These are phyloP conservation scores for Logfia minima DNA, from an alignment of 129 eudicot species.

Conservation along the genomic window DNA sequence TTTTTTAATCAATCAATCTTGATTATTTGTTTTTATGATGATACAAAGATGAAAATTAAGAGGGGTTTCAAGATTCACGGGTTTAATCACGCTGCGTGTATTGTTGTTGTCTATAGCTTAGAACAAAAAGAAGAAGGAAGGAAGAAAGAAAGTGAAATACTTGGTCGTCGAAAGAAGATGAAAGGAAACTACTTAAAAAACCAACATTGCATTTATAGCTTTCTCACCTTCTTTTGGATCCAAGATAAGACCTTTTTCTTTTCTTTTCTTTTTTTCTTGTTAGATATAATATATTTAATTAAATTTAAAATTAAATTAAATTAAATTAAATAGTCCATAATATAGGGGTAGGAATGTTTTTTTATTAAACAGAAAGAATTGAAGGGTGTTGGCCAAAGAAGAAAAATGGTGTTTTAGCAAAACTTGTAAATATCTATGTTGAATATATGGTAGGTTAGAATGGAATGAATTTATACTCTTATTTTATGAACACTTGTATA, in stretches of 20 bases:
- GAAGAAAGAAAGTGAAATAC: neutral
- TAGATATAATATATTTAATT: too few relatives aligned
- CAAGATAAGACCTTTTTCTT: neutral
- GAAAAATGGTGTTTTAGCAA: slow-evolving; percentile 12
- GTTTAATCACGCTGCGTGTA: slow-evolving; percentile 12
- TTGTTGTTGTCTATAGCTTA: neutral
- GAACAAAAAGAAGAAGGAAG: neutral
- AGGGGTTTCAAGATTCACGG: slow-evolving; percentile 33
- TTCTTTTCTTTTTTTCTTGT: too few relatives aligned
- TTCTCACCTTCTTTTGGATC: neutral
- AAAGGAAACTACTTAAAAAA: neutral
- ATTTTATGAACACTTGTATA: neutral
- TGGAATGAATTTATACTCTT: neutral
- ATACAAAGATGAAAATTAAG: neutral
- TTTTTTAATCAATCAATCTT: neutral
- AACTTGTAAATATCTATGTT: slow-evolving; percentile 34
- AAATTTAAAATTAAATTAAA: too few relatives aligned
- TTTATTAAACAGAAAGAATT: neutral
- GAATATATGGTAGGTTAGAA: slow-evolving; percentile 18
- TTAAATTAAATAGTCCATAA: too few relatives aligned
- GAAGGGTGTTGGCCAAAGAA: neutral
- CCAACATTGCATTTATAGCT: neutral
- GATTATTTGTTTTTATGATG: neutral
- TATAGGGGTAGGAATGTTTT: neutral
- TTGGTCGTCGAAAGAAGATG: neutral